Evolutionary conservation across 169 alveolate genomes (phyloP), one percentile per base, ranked within the genome.

Genomic region (Plasmodium vivax): DNA sequence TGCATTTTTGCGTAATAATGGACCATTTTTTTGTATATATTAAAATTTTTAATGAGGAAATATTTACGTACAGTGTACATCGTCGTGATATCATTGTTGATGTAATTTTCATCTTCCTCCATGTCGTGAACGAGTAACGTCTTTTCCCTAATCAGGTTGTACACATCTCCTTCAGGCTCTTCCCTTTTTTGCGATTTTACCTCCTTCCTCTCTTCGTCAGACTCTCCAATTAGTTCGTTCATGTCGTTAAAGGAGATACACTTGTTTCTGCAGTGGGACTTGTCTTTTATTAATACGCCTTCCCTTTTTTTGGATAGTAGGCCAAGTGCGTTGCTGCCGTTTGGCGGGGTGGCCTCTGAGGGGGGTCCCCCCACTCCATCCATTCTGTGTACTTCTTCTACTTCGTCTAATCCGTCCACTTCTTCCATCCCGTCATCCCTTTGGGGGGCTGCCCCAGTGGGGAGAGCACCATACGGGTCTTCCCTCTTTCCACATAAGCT

Each of bases 1-100:
- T 88, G 88, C 47, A 88, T 30, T 62, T 88, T 88, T 12, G 30
- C 19, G 68, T 88, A 88, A 88, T 43, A 56, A 19, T 88, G 68
- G 23, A 80, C 62, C 82, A 88, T 36, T 12, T 88, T 88, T 88
- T 79, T 79, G 73, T 88, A 80, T 79, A 88, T 79, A 56, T 88
- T 88, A 62, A 58, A 27, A 62, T 88, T 88, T 38, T 58, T 23
- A 8, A 68, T 81, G 43, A 88, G 54, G 54, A 88, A 41, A 34
- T 41, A 38, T 38, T 41, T 88, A 58, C 91, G 88, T 62, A 68
- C 83, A 14, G 58, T 79, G 34, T 88, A 88, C 19, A 62, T 38
- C 6, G 83, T 88, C 19, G 19, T 88, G 47, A 88, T 34, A 62
- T 79, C 36, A 38, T 58, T 68, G 45, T 36, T 30, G 30, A 16